Evolutionary conservation across 768 basidiomycete species (phyloP), one percentile per base, ranked within the genome.

Genomic region (Lactifluus rugatus): DNA sequence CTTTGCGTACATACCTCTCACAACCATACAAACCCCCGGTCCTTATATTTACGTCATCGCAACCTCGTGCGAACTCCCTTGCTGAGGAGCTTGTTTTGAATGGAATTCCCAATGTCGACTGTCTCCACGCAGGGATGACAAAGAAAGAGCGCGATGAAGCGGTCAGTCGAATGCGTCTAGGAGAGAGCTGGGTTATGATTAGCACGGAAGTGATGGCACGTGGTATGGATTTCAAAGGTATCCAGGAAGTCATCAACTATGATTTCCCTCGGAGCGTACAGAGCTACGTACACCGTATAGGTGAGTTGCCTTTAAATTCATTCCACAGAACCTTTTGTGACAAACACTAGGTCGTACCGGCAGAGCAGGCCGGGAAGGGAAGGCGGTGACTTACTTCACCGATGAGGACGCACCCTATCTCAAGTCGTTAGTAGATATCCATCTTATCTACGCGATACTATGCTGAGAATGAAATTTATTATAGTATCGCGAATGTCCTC

Each of bases 141-240:
- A 85, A 83, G 66, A 87, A 87, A 66, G 89, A 93, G 70, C 80
- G 96, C 54, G 91, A 94, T 65, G 84, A 93, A 66, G 83, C 88
- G 17, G 78, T 96, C 10, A 75, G 78, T 41, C 81, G 87, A 34
- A 95, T 99, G 85, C 84, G 90, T 26, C 78, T 77, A 65, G 96
- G 94, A 0, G 82, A 90, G 68, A 87, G 90, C 60, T 98, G 96
- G 96, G 82, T 94, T 34, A 82, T 98, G 81, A 81, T 99, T 47
- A 90, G 87, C 63, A 99, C 96, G 23, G 96, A 99, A 70, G 89
- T 98, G 51, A 89, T 98, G 90, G 93, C 92, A 23, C 81, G 96
- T 64, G 96, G 96, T 3, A 93, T 99, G 87, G 96, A 98, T 68
- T 98, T 99, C 76, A 89, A 87, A 70, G 93, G 94, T 10, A 83